Percentiles rank a stretch among this genome's conserved stretches.
These are phyloP conservation scores for Xylaria nigripes DNA, from an alignment of 495 filamentous ascomycete species.

Conservation along the genomic window DNA sequence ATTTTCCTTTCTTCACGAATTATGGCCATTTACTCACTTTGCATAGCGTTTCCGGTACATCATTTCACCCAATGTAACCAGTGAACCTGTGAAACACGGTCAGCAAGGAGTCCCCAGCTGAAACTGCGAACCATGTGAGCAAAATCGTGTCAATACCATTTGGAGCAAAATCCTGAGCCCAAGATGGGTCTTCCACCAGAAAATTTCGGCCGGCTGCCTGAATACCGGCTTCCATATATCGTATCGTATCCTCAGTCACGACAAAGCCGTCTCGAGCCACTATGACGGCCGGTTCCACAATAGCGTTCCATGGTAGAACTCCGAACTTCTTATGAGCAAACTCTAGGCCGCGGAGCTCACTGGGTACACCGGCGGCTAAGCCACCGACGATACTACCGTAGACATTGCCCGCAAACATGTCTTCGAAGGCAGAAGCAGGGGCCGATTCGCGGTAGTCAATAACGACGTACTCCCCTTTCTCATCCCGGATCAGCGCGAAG, in stretches of 20 bases:
- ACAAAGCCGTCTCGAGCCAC: constrained; percentile 67
- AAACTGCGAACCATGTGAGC: not conserved
- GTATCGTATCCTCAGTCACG: constrained; percentile 58
- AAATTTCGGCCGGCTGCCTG: constrained; percentile 43
- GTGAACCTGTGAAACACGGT: constrained; percentile 22
- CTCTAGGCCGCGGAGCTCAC: constrained; percentile 72
- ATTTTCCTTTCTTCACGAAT: not conserved
- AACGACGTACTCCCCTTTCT: constrained; percentile 57
- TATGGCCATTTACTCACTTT: constrained; percentile 29
- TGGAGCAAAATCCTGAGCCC: constrained; percentile 84
- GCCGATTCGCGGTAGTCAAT: constrained; percentile 85
- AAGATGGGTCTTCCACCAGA: constrained; percentile 60
- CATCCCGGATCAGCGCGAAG: constrained; percentile 66
- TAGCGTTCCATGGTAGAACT: constrained; percentile 53
- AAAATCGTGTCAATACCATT: constrained; percentile 36
- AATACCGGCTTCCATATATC: constrained; percentile 50
- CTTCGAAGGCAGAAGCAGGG: constrained; percentile 62
- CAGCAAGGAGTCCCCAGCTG: not conserved
- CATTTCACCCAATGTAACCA: constrained; percentile 60
- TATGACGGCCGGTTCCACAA: constrained; percentile 64
- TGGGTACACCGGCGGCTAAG: constrained; percentile 58
- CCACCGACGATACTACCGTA: constrained; percentile 34
- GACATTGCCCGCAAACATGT: constrained; percentile 60
- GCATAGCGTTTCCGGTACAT: constrained; percentile 76
- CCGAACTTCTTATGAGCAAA: constrained; percentile 56